phyloP scores from a whole-genome alignment of 305 asterid genomes.

The Ajuga reptans region DNA sequence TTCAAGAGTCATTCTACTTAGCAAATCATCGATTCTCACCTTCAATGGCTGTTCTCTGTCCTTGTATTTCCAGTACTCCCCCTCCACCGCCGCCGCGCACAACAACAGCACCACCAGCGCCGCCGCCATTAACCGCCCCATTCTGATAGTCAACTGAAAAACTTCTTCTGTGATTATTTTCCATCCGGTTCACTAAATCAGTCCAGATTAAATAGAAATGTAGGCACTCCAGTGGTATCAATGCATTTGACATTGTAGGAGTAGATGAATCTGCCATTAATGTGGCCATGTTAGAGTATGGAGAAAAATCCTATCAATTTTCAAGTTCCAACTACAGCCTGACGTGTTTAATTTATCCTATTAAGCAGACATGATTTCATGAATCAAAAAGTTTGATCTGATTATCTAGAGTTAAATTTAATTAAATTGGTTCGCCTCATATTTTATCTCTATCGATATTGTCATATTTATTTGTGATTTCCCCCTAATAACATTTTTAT shows the following conservation, averaged over 20 bases:
- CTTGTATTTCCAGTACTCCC: slow-evolving; percentile 30
- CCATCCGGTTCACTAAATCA: too few relatives aligned
- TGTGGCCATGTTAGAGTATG: too few relatives aligned
- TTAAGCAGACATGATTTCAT: not conserved
- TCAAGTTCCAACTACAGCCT: not conserved
- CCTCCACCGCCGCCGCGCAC: slow-evolving; percentile 29
- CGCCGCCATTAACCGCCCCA: slow-evolving; percentile 26
- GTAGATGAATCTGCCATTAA: too few relatives aligned
- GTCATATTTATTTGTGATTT: too few relatives aligned
- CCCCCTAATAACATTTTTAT: too few relatives aligned
- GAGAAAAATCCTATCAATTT: too few relatives aligned
- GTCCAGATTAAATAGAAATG: too few relatives aligned
- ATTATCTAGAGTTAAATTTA: too few relatives aligned
- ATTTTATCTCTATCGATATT: too few relatives aligned
- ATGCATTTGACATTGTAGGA: too few relatives aligned
- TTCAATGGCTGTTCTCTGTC: slow-evolving; percentile 26
- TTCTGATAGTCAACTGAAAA: not conserved
- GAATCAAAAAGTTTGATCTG: not conserved
- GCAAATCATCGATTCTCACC: slow-evolving; percentile 25
- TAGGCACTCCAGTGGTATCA: too few relatives aligned
- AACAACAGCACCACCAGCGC: slow-evolving; percentile 27
- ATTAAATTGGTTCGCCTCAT: too few relatives aligned
- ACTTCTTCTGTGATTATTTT: not conserved
- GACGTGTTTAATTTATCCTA: not conserved
- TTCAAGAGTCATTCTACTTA: slow-evolving; percentile 33